Conservation (phyloP, 1,284 basidiomycete genomes). For the Ceratorhiza oryzae-sativae region DNA sequence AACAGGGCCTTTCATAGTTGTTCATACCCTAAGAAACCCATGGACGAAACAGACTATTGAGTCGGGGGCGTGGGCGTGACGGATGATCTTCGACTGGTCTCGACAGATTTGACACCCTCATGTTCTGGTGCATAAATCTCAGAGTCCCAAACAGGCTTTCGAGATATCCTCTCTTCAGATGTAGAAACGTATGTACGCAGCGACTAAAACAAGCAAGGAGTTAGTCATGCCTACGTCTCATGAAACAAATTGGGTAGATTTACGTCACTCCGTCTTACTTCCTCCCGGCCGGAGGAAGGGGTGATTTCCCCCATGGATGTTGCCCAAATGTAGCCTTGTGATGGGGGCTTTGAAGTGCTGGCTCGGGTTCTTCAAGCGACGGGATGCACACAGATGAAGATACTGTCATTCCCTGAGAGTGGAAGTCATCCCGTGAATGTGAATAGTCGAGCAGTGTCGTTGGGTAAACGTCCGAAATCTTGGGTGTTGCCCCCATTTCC, state of each 20-base stretch:
- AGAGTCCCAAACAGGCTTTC: not conserved
- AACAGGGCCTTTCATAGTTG: not conserved
- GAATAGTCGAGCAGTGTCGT: constrained; percentile 10
- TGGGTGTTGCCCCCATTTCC: constrained; percentile 7
- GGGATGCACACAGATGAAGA: constrained; percentile 28
- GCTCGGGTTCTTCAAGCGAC: constrained; percentile 26
- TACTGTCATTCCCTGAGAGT: constrained; percentile 25
- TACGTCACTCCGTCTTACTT: constrained; percentile 4
- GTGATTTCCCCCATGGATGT: constrained; percentile 14
- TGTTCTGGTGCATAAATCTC: not conserved
- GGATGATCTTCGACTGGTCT: constrained; percentile 18
- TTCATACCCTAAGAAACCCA: not conserved
- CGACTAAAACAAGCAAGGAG: not conserved
- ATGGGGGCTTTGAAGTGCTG: constrained; percentile 17
- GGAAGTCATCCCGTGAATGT: not conserved
- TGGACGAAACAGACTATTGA: not conserved
- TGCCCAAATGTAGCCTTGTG: constrained; percentile 5
- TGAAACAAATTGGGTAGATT: constrained; percentile 15
- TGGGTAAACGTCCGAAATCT: constrained; percentile 15
- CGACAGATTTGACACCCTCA: not conserved
- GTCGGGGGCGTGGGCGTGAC: constrained; percentile 12
- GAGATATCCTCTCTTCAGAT: not conserved
- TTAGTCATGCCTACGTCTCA: not conserved
- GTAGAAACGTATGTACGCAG: not conserved
- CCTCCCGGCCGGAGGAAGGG: not conserved